Conservation (phyloP, 2,329 filamentous ascomycete genomes). For the Clonostachys sp. region DNA sequence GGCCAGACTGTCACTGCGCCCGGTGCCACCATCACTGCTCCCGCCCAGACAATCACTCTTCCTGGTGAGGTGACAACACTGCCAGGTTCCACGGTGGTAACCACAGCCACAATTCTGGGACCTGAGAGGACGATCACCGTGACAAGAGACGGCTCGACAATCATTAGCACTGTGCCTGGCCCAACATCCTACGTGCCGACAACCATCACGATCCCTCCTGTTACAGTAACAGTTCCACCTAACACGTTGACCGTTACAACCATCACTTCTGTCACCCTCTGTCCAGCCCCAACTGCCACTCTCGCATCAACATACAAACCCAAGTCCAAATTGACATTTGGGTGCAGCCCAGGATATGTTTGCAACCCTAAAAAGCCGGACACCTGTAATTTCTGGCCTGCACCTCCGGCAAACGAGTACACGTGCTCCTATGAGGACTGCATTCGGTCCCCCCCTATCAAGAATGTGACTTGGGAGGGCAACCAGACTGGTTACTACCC, state of each 20-base stretch:
- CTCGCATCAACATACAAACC: slow-evolving; percentile 18
- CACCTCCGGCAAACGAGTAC: slow-evolving; percentile 38
- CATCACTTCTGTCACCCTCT: slow-evolving; percentile 27
- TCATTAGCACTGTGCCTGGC: slow-evolving; percentile 18
- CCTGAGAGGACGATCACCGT: slow-evolving; percentile 21
- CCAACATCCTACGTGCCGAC: slow-evolving; percentile 21
- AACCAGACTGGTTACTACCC: slow-evolving; percentile 46
- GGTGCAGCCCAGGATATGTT: slow-evolving; percentile 46
- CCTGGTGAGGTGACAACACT: slow-evolving; percentile 12
- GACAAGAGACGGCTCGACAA: slow-evolving; percentile 18
- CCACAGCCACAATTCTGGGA: slow-evolving; percentile 20
- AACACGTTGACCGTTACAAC: slow-evolving; percentile 18
- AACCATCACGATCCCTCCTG: slow-evolving; percentile 15
- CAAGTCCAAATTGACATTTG: slow-evolving; percentile 42
- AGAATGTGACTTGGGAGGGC: slow-evolving; percentile 32
- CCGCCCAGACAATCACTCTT: slow-evolving; percentile 6
- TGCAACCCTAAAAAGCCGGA: slow-evolving; percentile 46
- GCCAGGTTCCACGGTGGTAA: slow-evolving; percentile 20
- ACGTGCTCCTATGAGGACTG: slow-evolving; percentile 41
- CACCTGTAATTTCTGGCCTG: slow-evolving; percentile 46
- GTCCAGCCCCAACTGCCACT: slow-evolving; percentile 36
- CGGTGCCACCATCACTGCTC: slow-evolving; percentile 6
- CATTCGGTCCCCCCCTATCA: slow-evolving; percentile 29
- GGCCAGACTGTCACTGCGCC: slow-evolving; percentile 9
- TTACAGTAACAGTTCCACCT: slow-evolving; percentile 18